Conservation (phyloP, 2,329 filamentous ascomycete genomes). For the Hypoxylon sp. region DNA sequence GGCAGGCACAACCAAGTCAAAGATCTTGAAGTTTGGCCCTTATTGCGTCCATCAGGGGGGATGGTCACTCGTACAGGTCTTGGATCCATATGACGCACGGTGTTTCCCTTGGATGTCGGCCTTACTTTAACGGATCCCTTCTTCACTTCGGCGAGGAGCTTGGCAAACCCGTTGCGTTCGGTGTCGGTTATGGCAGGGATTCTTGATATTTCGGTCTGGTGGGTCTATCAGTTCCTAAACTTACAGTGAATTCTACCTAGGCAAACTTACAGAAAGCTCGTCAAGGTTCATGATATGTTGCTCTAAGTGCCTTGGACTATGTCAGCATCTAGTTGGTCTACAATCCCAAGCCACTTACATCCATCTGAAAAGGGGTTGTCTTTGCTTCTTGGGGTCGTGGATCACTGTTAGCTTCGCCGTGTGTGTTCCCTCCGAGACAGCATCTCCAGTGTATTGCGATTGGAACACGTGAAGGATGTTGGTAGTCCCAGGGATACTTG, state of each 20-base stretch:
- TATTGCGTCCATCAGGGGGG: constrained; percentile 42
- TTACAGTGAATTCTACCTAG: background rate
- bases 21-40: constrained; percentile 38
- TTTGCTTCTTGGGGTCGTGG: constrained; percentile 53
- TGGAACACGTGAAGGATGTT: constrained; percentile 49
- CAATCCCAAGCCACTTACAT: constrained; percentile 52
- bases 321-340: constrained; percentile 2
- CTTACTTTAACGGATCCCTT: constrained; percentile 56
- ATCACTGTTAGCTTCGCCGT: constrained; percentile 56
- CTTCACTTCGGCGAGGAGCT: constrained; percentile 58
- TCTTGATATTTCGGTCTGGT: constrained; percentile 56
- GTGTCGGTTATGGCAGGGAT: constrained; percentile 54
- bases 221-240: constrained; percentile 23
- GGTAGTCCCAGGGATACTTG: background rate
- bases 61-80: constrained; percentile 57
- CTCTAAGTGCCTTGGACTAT: constrained; percentile 51
- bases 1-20: constrained; percentile 63
- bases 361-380: constrained; percentile 60
- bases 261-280: constrained; percentile 56
- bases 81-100: constrained; percentile 61
- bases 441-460: constrained; percentile 59
- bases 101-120: constrained; percentile 57
- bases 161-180: constrained; percentile 56
- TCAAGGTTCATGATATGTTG: constrained; percentile 61
- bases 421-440: constrained; percentile 57